Evolutionary conservation across 805 yeast genomes (phyloP), one percentile per base, ranked within the genome.

Genomic region (Kodamaea leandrae): DNA sequence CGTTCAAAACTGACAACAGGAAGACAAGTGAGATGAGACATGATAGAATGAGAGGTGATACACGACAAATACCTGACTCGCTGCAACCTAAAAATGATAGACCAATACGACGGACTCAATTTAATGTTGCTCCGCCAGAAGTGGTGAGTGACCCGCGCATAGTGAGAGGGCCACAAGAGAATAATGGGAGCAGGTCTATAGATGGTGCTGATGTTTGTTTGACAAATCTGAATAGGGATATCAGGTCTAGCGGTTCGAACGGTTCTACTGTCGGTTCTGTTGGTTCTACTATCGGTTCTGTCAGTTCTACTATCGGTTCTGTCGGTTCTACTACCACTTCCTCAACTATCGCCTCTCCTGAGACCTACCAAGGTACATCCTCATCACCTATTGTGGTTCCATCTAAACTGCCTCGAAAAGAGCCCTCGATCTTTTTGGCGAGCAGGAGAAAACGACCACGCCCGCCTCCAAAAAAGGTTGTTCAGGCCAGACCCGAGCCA

Each of bases 341-440:
- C n/a, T n/a, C n/a, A n/a, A n/a, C n/a, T n/a, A n/a, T n/a, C n/a
- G n/a, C n/a, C n/a, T n/a, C n/a, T n/a, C n/a, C n/a, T n/a, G n/a
- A n/a, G n/a, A n/a, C n/a, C n/a, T n/a, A n/a, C n/a, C n/a, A n/a
- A n/a, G n/a, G n/a, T n/a, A n/a, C n/a, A n/a, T n/a, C n/a, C n/a
- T n/a, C 32, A 14, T 20, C 36, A n/a, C 36, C 36, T 6, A 33
- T 33, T 7, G n/a, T 13, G 17, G 27, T 20, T n/a, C n/a, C n/a
- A n/a, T n/a, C n/a, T 7, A 33, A 8, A n/a, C 37, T n/a, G 24
- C 36, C 43, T 4, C 20, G 21, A 6, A 30, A 30, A 12, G 46
- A 44, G 34, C 49, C 55, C 10, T 50, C 54, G n/a, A 47, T 52
- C 14, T 52, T 52, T 32, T 36, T 52, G 25, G 36, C 48, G 10